Conservation (phyloP, 192 early-diverging fungal species). For the Rhizophagus prolifer region DNA sequence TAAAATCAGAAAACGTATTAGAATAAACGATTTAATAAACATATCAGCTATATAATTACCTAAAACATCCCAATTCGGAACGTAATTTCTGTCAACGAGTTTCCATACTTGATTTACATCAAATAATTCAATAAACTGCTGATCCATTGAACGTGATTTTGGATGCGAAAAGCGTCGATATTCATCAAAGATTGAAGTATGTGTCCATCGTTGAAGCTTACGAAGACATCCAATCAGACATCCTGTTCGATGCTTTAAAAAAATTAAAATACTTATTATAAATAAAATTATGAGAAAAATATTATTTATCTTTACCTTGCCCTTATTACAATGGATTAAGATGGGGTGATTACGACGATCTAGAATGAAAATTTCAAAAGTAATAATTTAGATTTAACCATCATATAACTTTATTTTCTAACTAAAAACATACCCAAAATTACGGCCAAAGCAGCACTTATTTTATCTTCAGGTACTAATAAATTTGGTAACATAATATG, state of each 20-base stretch:
- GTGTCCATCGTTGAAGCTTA: conserved; percentile 92
- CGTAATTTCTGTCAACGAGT: conserved; percentile 51
- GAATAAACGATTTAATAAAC: neutral
- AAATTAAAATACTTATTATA: conserved; percentile 10
- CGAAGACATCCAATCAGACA: conserved; percentile 93
- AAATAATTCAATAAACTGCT: conserved; percentile 84
- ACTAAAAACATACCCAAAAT: conserved; percentile 40
- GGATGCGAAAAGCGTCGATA: conserved; percentile 90
- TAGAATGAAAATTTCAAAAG: conserved; percentile 38
- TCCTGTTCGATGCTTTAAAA: conserved; percentile 83
- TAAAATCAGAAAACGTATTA: neutral
- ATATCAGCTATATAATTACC: conserved; percentile 10
- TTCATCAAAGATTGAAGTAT: conserved; percentile 97
- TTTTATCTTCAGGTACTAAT: conserved; percentile 62
- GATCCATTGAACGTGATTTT: conserved; percentile 81
- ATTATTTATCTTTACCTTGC: conserved; percentile 58
- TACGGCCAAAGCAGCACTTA: conserved; percentile 54
- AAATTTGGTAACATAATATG: neutral
- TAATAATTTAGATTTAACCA: conserved; percentile 25
- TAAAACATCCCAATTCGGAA: conserved; percentile 73
- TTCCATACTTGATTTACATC: conserved; percentile 68
- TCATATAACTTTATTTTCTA: neutral
- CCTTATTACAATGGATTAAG: conserved; percentile 96
- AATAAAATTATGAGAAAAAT: conserved; percentile 21
- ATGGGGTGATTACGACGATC: conserved; percentile 80